Evolutionary conservation across 345 rosid species (phyloP).

Genomic region (Lepidium sativum): DNA sequence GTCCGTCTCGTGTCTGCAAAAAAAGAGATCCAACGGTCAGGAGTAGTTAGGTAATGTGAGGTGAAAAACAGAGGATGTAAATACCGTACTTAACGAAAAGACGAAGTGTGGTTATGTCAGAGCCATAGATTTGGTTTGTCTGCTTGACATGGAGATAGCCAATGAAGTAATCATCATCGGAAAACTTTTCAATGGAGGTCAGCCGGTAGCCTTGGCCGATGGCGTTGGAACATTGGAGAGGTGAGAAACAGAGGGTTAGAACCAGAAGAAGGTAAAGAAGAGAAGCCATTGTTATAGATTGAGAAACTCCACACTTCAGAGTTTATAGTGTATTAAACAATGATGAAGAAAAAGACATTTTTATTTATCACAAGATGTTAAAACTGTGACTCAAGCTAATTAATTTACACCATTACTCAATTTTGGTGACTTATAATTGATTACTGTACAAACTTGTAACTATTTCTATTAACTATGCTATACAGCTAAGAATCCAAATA

Average conservation of each 20-base stretch:
- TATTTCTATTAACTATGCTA: background rate
- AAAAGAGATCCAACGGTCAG: constrained; percentile 19
- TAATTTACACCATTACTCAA: background rate
- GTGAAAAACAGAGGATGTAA: background rate
- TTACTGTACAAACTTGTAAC: background rate
- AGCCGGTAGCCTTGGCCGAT: background rate
- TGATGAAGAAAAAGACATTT: background rate
- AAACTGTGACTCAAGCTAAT: background rate
- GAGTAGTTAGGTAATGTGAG: background rate
- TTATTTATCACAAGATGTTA: background rate
- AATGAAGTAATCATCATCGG: constrained; percentile 48
- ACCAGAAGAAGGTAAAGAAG: background rate
- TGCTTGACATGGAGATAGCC: constrained; percentile 79
- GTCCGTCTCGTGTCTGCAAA: constrained; percentile 63
- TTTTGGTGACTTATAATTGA: background rate
- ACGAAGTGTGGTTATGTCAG: constrained; percentile 67
- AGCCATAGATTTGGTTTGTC: constrained; percentile 61
- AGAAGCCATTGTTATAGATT: background rate
- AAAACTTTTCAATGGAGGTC: constrained; percentile 12
- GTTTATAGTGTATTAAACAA: background rate
- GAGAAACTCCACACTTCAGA: background rate
- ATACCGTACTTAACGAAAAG: constrained; percentile 58
- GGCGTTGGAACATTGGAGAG: background rate
- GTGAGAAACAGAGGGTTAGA: background rate
- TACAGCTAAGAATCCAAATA: background rate